Evolutionary conservation across 805 yeast species (phyloP), one percentile per base, ranked within the genome.

Genomic region (Yarrowia divulgata): DNA sequence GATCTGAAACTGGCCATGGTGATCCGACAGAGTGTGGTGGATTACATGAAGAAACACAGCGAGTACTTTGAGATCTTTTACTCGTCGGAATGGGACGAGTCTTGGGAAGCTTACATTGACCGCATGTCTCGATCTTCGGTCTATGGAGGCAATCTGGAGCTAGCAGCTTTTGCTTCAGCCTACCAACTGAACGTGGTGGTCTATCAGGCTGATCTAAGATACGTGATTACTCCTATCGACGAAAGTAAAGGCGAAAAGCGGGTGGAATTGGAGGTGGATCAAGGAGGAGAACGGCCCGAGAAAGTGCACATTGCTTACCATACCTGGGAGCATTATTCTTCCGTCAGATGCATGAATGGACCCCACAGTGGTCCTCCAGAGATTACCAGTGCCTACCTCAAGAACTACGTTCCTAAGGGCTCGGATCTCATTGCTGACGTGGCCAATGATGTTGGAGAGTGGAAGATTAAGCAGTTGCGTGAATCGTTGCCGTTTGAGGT

Each of bases 261-360:
- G 40, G 68, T 49, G 18, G 57, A 49, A 10, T 16, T 35, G 46
- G 63, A 35, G n/a, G 32, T 34, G 12, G 62, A 46, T 8, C 48
- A 23, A 12, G 71, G 68, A 9, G 54, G 54, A 32, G 55, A 39
- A 34, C 43, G 50, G 13, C 67, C 70, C 3, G 42, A 43, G 13
- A 55, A 70, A 19, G 64, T 76, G 1, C 83, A 80, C 66, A 71
- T 80, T 48, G 83, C 82, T 4, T 81, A 81, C 58, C 83, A 81
- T 54, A 74, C 78, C 0, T 81, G 83, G 83, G 83, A 81, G 69
- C 83, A 81, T 72, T 81, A 81, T 68, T 79, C 82, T 13, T 78
- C 81, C 13, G 80, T 80, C 4, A 73, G 83, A 34, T 77, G 79
- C 62, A 67, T 74, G n/a, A 73, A 71, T 16, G 82, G 82, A 1